phyloP scores from a whole-genome alignment of 108 stramenopile genomes.

The Cyclotella atomus region DNA sequence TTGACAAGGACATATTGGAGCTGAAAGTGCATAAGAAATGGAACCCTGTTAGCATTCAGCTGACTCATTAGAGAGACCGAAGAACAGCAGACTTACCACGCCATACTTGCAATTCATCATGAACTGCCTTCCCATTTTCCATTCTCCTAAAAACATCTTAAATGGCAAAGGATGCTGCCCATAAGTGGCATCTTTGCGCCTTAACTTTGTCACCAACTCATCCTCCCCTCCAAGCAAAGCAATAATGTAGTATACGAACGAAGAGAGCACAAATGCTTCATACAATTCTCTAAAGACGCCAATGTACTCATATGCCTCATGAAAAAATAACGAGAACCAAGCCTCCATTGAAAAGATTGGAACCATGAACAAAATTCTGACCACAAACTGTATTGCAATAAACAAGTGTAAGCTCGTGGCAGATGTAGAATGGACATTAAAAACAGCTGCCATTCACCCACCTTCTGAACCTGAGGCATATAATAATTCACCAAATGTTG shows the following conservation, averaged over 20 bases:
- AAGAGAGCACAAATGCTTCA: slow-evolving; percentile 60
- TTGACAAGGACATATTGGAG: slow-evolving; percentile 67
- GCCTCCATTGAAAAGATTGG: slow-evolving; percentile 74
- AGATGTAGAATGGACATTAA: no score
- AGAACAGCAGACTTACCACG: slow-evolving; percentile 13
- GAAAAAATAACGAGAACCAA: slow-evolving; percentile 57
- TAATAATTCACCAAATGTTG: slow-evolving; percentile 56
- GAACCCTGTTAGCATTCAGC: background rate
- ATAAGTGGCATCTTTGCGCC: slow-evolving; percentile 32
- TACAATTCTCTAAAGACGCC: slow-evolving; percentile 41
- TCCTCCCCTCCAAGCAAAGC: slow-evolving; percentile 56
- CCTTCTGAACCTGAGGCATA: slow-evolving; percentile 64
- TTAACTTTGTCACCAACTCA: slow-evolving; percentile 23
- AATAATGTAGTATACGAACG: slow-evolving; percentile 63
- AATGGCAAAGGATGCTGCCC: slow-evolving; percentile 33
- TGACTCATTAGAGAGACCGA: background rate
- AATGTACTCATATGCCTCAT: slow-evolving; percentile 35
- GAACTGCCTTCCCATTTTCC: slow-evolving; percentile 53
- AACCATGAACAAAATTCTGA: slow-evolving; percentile 83
- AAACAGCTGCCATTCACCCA: no score
- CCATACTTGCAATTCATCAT: slow-evolving; percentile 63
- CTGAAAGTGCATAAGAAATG: slow-evolving; percentile 18
- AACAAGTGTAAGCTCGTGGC: background rate
- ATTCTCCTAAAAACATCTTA: slow-evolving; percentile 10
- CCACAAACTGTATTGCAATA: slow-evolving; percentile 52